A percentile compares a stretch with the other conserved stretches of the same genome.
Evolutionary conservation across 2,329 filamentous ascomycete species (phyloP).

Genomic region (Cryphonectria radicalis): DNA sequence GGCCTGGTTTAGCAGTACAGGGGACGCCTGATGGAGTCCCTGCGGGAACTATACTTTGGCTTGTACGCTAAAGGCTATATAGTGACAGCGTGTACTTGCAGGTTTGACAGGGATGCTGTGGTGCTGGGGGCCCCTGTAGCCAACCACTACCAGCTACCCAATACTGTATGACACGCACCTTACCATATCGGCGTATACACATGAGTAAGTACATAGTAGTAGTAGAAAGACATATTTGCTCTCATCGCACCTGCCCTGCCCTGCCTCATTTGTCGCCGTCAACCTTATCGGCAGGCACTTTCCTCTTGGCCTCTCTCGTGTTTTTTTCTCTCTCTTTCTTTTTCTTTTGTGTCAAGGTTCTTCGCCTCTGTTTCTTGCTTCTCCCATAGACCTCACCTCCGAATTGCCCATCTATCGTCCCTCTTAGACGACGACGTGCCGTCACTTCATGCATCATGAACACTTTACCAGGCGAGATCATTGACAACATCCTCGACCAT

Average conservation of each 20-base stretch:
- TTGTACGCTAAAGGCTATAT: background rate
- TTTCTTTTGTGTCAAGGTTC: background rate
- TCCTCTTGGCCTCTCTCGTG: background rate
- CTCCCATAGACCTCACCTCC: too few species aligned
- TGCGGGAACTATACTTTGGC: background rate
- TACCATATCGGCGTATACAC: background rate
- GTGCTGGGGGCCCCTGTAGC: too few species aligned
- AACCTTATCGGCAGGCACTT: background rate
- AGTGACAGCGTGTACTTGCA: background rate
- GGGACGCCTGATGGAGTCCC: too few species aligned
- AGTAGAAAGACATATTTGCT: background rate
- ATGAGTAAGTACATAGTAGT: too few species aligned
- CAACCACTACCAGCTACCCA: background rate
- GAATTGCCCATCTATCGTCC: background rate
- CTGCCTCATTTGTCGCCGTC: too few species aligned
- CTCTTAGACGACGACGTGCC: background rate
- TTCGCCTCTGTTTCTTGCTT: background rate
- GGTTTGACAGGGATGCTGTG: background rate
- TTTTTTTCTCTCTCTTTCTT: background rate
- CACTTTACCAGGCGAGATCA: background rate
- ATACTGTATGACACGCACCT: background rate
- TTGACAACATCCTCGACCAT: background rate
- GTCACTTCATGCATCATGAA: background rate
- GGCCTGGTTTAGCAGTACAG: background rate
- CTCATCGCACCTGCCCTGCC: background rate